These are phyloP conservation scores for Flueggea neowawraea DNA, from an alignment of 441 rosid species.

Conservation along the genomic window DNA sequence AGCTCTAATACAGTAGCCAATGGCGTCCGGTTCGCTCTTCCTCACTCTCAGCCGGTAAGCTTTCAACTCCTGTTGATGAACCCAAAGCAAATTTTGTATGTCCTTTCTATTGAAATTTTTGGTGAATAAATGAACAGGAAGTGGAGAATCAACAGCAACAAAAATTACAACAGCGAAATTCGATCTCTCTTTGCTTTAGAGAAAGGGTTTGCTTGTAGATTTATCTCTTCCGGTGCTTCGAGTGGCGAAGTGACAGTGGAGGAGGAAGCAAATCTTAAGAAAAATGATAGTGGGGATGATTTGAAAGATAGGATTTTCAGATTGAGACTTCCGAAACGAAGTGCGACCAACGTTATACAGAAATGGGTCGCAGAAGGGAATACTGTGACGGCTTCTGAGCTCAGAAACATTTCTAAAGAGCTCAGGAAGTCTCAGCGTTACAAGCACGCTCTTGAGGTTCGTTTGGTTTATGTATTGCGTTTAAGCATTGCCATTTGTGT, in stretches of 20 bases:
- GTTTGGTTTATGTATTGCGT: background rate
- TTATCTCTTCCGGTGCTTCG: conserved; percentile 40
- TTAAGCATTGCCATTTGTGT: background rate
- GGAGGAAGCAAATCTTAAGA: conserved; percentile 30
- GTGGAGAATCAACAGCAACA: conserved; percentile 4
- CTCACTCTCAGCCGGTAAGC: too few relatives aligned
- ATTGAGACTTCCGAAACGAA: conserved; percentile 81
- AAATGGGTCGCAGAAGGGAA: conserved; percentile 87
- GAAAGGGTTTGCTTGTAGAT: conserved; percentile 16
- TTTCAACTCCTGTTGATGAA: too few relatives aligned
- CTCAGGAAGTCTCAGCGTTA: conserved; percentile 68
- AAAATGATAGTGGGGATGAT: conserved; percentile 37
- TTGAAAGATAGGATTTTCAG: conserved; percentile 71
- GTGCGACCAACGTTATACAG: conserved; percentile 67
- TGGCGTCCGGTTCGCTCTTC: too few relatives aligned
- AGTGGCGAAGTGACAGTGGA: conserved; percentile 27
- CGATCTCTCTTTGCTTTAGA: conserved; percentile 5
- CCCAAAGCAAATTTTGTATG: background rate
- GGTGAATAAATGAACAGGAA: background rate
- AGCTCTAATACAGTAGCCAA: too few relatives aligned
- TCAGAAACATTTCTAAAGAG: conserved; percentile 70
- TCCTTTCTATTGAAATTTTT: background rate
- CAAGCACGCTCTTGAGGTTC: conserved; percentile 86
- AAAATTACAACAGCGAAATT: background rate
- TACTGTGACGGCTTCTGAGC: conserved; percentile 43